Percentiles rank a stretch among this genome's conserved stretches.
These are phyloP conservation scores for Teunomyces gatunensis DNA, from an alignment of 805 yeast species.

Conservation along the genomic window DNA sequence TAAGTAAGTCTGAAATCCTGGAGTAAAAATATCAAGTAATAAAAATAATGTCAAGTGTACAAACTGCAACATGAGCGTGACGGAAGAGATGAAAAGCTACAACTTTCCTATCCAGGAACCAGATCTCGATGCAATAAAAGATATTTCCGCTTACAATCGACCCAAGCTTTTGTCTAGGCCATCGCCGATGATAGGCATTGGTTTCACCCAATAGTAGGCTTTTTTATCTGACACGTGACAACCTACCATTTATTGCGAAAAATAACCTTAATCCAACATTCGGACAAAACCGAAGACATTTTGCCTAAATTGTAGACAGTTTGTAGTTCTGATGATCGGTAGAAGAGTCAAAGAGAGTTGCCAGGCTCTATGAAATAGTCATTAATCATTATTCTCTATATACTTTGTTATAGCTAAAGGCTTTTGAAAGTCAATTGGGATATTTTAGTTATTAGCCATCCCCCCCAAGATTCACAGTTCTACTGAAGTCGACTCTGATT, in stretches of 20 bases:
- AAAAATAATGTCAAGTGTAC: no score
- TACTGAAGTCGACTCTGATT: background rate
- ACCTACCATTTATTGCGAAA: no score
- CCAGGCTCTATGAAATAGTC: no score
- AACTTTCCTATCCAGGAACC: background rate
- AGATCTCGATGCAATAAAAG: background rate
- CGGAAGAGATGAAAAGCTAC: background rate
- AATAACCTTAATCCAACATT: no score
- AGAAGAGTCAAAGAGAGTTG: no score
- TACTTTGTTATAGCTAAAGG: no score
- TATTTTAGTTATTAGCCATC: background rate
- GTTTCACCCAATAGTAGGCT: background rate
- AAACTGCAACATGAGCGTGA: background rate
- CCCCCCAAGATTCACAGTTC: background rate
- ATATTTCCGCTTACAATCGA: background rate
- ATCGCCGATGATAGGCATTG: conserved; percentile 2
- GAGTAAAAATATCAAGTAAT: background rate
- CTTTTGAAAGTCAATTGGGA: background rate
- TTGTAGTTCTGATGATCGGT: no score
- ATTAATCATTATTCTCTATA: no score
- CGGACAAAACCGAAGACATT: background rate
- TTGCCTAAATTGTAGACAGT: no score
- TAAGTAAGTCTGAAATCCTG: background rate
- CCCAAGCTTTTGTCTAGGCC: background rate
- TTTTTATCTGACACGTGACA: background rate